These are phyloP conservation scores for Dalbergia oliveri DNA, from an alignment of 306 rosid species.

Conservation along the genomic window DNA sequence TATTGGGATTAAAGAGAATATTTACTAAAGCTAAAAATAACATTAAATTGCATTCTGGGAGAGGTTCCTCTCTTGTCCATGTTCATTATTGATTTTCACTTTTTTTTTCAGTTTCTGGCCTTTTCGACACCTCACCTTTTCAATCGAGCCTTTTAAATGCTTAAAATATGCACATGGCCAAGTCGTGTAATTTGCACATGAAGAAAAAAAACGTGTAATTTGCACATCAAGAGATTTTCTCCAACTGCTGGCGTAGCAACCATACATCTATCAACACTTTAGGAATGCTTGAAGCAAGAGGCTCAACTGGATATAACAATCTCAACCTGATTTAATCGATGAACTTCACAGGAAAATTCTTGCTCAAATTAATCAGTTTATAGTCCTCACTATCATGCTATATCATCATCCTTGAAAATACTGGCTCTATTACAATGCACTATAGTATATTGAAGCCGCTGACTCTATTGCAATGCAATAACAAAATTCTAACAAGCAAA, in stretches of 20 bases:
- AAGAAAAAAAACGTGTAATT: not conserved
- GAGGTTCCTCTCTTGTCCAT: not conserved
- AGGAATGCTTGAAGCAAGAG: not conserved
- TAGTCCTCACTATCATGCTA: not conserved
- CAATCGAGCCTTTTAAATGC: too few relatives aligned
- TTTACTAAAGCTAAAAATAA: too few relatives aligned
- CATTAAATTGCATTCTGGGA: too few relatives aligned
- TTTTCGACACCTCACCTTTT: too few relatives aligned
- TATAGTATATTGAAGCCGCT: not conserved
- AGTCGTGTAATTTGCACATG: not conserved
- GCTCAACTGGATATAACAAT: not conserved
- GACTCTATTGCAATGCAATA: conserved; percentile 16
- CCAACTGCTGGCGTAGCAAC: not conserved
- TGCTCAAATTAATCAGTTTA: not conserved
- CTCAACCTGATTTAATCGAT: not conserved
- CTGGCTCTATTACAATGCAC: not conserved
- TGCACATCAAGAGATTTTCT: not conserved
- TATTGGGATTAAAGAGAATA: too few relatives aligned
- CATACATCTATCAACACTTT: not conserved
- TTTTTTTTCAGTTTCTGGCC: too few relatives aligned
- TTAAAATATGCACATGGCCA: not conserved
- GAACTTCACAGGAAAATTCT: not conserved
- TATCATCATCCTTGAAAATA: not conserved
- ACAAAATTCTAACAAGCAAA: conserved; percentile 24
- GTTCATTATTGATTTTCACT: not conserved